Evolutionary conservation across 169 alveolate species (phyloP).

Genomic region (Plasmodium adleri): DNA sequence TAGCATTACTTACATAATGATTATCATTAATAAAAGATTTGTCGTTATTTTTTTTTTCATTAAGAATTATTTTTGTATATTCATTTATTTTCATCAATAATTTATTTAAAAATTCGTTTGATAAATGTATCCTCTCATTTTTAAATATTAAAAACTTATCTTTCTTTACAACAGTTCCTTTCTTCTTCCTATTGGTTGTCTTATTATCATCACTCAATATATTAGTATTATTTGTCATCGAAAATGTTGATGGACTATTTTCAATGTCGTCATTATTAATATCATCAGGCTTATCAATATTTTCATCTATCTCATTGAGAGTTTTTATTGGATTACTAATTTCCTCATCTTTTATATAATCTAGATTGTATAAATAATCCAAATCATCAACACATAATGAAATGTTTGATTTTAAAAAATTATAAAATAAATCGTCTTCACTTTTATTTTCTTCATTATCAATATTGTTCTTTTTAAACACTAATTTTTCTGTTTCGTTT

Average conservation of each 20-base stretch:
- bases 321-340: neutral
- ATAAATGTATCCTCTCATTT: slow-evolving; percentile 35
- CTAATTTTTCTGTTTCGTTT: neutral
- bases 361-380: neutral
- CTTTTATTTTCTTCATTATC: neutral
- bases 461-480: neutral
- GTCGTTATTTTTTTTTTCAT: slow-evolving; percentile 7
- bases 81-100: slow-evolving; percentile 21
- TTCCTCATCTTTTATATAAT: neutral
- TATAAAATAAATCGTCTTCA: neutral
- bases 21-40: slow-evolving; percentile 2
- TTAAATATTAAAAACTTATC: slow-evolving; percentile 27
- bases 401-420: slow-evolving; percentile 5
- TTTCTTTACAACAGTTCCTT: slow-evolving; percentile 11
- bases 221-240: no score
- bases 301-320: neutral
- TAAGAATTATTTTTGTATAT: slow-evolving; percentile 25
- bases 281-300: neutral
- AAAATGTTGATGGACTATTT: neutral
- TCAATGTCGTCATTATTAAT: neutral
- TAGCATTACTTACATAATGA: slow-evolving; percentile 17
- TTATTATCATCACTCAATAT: no score
- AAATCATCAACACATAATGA: slow-evolving; percentile 7
- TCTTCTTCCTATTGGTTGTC: neutral
- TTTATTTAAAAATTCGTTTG: slow-evolving; percentile 49